A percentile compares a stretch with the other conserved stretches of the same genome.
phyloP scores from a whole-genome alignment of 202 grass and related monocot genomes.

The Setaria italica region DNA sequence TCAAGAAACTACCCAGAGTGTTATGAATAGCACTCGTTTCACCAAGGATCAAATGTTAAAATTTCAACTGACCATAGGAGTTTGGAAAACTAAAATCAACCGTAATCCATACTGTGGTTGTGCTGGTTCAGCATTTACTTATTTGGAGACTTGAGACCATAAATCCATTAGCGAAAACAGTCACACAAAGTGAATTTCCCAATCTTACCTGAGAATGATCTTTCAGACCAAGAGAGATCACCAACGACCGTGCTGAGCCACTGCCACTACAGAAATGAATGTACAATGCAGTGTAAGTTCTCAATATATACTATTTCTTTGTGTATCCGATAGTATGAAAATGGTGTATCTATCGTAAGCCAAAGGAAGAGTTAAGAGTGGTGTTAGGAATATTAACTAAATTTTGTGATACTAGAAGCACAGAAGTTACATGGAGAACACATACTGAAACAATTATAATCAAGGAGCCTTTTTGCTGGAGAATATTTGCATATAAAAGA shows the following conservation, averaged over 20 bases:
- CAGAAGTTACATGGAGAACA: neutral
- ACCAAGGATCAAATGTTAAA: neutral
- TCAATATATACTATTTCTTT: slow-evolving; percentile 2
- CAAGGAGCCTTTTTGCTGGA: neutral
- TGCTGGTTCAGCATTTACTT: neutral
- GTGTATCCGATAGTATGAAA: neutral
- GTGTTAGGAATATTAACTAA: neutral
- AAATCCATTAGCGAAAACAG: slow-evolving; percentile 13
- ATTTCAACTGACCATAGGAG: neutral
- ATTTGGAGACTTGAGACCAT: slow-evolving; percentile 4
- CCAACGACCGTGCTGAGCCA: slow-evolving; percentile 64
- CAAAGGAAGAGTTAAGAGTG: neutral
- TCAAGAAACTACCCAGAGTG: neutral
- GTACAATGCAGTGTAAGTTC: neutral
- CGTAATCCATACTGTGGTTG: neutral
- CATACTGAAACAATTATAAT: slow-evolving; percentile 26
- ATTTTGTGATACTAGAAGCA: neutral
- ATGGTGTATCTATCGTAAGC: neutral
- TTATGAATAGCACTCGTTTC: neutral
- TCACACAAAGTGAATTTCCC: slow-evolving; percentile 11
- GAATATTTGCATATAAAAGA: slow-evolving; percentile 17
- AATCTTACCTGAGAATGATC: slow-evolving; percentile 86
- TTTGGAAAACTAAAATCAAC: slow-evolving; percentile 6
- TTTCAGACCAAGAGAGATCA: slow-evolving; percentile 91
- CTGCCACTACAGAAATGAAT: slow-evolving; percentile 51